Conservation (phyloP, 2,329 filamentous ascomycete genomes). For the Dactylonectria estremocensis region DNA sequence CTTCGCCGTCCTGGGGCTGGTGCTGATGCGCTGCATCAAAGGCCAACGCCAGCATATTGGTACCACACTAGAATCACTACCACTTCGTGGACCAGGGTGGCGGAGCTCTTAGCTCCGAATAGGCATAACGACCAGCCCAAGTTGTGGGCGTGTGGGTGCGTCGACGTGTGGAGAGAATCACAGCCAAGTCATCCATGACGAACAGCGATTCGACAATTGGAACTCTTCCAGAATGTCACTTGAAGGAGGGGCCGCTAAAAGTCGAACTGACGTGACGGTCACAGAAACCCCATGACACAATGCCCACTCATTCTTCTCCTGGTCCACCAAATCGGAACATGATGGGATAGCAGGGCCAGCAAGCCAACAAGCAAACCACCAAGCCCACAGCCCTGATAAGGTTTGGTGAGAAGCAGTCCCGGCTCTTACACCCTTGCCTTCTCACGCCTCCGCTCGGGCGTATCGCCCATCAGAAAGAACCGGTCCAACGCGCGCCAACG, state of each 20-base stretch:
- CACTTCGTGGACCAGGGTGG: conserved; percentile 30
- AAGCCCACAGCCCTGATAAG: conserved; percentile 35
- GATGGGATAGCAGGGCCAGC: conserved; percentile 23
- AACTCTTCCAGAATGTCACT: conserved; percentile 50
- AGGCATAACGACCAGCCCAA: conserved; percentile 19
- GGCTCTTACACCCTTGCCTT: background rate
- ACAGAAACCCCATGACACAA: conserved; percentile 47
- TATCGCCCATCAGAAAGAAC: conserved; percentile 37
- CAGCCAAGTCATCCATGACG: conserved; percentile 40
- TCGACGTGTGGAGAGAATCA: conserved; percentile 26
- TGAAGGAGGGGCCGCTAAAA: conserved; percentile 38
- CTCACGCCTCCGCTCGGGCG: conserved; percentile 22
- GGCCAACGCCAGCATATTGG: conserved; percentile 12
- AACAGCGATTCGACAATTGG: conserved; percentile 50
- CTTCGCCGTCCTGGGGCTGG: conserved; percentile 8
- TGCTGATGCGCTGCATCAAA: background rate
- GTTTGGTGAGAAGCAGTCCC: conserved; percentile 30
- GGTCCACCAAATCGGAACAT: conserved; percentile 37
- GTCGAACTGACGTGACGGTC: conserved; percentile 46
- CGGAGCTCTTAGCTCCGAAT: conserved; percentile 29
- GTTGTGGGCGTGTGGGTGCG: conserved; percentile 31
- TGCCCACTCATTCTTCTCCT: conserved; percentile 33
- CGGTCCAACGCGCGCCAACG: conserved; percentile 7
- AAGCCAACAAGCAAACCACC: conserved; percentile 25
- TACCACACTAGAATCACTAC: conserved; percentile 20